phyloP scores from a whole-genome alignment of 495 filamentous ascomycete species.

The Platismatia glauca region DNA sequence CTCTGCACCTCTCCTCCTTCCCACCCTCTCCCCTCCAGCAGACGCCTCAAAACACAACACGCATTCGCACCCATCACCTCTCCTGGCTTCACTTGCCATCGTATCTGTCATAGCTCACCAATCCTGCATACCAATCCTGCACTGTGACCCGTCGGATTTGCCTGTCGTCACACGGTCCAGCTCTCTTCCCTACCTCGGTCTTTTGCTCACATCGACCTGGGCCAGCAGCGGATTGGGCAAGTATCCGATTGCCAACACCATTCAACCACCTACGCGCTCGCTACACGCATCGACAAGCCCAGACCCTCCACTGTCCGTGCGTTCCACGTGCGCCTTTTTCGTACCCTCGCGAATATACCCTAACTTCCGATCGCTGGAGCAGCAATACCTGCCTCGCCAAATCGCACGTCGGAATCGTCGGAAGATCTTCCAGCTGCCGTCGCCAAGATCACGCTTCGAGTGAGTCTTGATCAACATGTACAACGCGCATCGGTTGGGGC shows the following conservation, averaged over 20 bases:
- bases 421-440: constrained; percentile 1
- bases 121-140: neutral
- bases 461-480: constrained; percentile 56
- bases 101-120: neutral
- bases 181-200: neutral
- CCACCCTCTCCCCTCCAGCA: neutral
- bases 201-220: neutral
- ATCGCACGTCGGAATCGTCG: constrained; percentile 7
- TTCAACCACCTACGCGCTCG: constrained; percentile 17
- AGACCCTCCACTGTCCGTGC: constrained; percentile 17
- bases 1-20: neutral
- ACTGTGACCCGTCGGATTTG: neutral
- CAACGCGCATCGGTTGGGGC: constrained; percentile 76
- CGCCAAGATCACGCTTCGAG: neutral
- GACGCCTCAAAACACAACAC: neutral
- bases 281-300: constrained; percentile 15
- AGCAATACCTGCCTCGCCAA: neutral
- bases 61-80: neutral
- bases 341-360: constrained; percentile 5
- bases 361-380: constrained; percentile 3
- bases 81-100: neutral
- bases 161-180: neutral
- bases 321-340: constrained; percentile 18
- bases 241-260: neutral
- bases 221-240: neutral